These are phyloP conservation scores for Dactylellina parvicollis DNA, from an alignment of 2,329 filamentous ascomycete genomes.

Conservation along the genomic window DNA sequence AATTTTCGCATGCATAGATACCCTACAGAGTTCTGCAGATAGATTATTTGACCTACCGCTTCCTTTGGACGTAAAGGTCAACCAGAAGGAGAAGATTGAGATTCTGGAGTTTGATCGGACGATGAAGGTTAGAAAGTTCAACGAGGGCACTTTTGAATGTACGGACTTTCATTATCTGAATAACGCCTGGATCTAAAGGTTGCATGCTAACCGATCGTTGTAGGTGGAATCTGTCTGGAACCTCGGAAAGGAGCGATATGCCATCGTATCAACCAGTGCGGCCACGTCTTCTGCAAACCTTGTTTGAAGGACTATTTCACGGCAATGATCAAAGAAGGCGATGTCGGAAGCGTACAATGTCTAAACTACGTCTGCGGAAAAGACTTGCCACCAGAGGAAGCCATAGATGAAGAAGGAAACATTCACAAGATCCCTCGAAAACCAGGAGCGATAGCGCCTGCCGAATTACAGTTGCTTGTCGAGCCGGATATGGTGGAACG, in stretches of 20 bases:
- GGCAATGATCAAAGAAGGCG: constrained; percentile 84
- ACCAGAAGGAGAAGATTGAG: constrained; percentile 72
- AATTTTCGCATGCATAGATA: constrained; percentile 72
- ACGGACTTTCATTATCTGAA: background rate
- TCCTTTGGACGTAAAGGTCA: constrained; percentile 63
- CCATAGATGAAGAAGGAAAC: constrained; percentile 32
- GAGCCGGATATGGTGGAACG: constrained; percentile 78
- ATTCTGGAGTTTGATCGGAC: constrained; percentile 82
- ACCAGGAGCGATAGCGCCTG: constrained; percentile 56
- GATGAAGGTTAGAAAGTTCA: constrained; percentile 81
- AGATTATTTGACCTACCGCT: constrained; percentile 68
- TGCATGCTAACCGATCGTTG: background rate
- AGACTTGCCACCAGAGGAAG: constrained; percentile 62
- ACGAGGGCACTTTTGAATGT: constrained; percentile 52
- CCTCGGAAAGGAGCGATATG: constrained; percentile 87
- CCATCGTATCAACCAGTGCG: constrained; percentile 82
- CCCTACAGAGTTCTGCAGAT: constrained; percentile 70
- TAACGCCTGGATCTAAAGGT: constrained; percentile 8
- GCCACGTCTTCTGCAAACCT: constrained; percentile 88
- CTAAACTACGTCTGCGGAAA: constrained; percentile 81
- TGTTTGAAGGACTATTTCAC: constrained; percentile 93
- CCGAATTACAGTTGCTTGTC: constrained; percentile 69
- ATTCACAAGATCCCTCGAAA: constrained; percentile 50
- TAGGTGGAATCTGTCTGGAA: constrained; percentile 65
- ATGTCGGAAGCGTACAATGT: constrained; percentile 81